Conservation (phyloP, 768 basidiomycete genomes). For the Rubroboletus satanas region DNA sequence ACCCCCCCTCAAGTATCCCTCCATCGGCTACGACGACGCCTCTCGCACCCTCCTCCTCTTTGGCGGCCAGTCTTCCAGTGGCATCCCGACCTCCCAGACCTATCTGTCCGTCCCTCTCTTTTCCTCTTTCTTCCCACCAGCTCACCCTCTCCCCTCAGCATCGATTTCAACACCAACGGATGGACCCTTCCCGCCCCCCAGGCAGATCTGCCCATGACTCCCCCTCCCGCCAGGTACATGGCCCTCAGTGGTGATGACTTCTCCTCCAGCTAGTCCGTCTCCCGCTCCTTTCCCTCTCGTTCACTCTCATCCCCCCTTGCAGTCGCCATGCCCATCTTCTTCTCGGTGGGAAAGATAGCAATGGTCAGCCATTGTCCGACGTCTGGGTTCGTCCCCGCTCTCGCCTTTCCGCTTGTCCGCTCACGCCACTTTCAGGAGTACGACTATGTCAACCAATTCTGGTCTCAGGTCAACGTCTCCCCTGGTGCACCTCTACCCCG, state of each 20-base stretch:
- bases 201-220: conserved; percentile 37
- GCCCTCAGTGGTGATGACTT: conserved; percentile 65
- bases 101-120: conserved; percentile 50
- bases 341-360: conserved; percentile 62
- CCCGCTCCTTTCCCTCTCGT: conserved; percentile 9
- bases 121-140: background rate
- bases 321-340: conserved; percentile 75
- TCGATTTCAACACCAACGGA: conserved; percentile 55
- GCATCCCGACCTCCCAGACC: conserved; percentile 59
- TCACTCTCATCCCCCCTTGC: conserved; percentile 14
- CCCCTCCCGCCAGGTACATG: conserved; percentile 61
- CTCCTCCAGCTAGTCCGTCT: conserved; percentile 77
- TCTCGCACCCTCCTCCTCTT: conserved; percentile 65
- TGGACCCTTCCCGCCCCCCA: conserved; percentile 62
- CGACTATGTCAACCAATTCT: conserved; percentile 73
- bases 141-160: conserved; percentile 35
- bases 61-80: conserved; percentile 68
- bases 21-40: conserved; percentile 52
- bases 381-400: conserved; percentile 57
- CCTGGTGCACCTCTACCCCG: conserved; percentile 55
- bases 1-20: conserved; percentile 66
- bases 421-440: conserved; percentile 53
- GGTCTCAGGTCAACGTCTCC: conserved; percentile 56
- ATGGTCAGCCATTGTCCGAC: conserved; percentile 56
- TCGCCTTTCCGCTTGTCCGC: background rate